These are phyloP conservation scores for Tephrocybe sp. DNA, from an alignment of 768 basidiomycete genomes.

Conservation along the genomic window DNA sequence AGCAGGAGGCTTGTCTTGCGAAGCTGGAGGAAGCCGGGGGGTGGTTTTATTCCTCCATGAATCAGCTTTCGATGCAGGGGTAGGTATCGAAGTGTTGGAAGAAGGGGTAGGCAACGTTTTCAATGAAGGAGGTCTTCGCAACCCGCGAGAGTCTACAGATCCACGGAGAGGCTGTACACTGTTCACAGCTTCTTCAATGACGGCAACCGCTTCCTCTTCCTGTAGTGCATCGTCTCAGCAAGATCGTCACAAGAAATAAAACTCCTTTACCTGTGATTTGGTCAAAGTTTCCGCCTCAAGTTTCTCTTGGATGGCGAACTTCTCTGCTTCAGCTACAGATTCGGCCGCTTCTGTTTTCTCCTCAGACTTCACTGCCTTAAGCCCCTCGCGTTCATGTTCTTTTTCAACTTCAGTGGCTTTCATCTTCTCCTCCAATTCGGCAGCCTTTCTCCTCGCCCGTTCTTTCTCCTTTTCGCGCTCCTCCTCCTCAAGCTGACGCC, in stretches of 20 bases:
- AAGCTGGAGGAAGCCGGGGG: background rate
- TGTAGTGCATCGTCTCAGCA: no score
- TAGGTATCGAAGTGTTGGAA: constrained; percentile 23
- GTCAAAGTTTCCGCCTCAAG: constrained; percentile 18
- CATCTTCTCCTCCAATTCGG: constrained; percentile 68
- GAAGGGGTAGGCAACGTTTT: constrained; percentile 25
- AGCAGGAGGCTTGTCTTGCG: constrained; percentile 15
- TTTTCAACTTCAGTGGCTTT: constrained; percentile 25
- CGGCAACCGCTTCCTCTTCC: constrained; percentile 36
- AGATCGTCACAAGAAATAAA: no score
- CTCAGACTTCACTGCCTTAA: no score
- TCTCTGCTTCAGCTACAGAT: constrained; percentile 29
- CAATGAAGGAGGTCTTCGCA: constrained; percentile 32
- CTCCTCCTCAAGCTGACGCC: constrained; percentile 81
- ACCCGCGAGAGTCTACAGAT: background rate
- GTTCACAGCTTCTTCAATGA: constrained; percentile 47
- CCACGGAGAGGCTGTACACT: constrained; percentile 13
- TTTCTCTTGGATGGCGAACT: constrained; percentile 21
- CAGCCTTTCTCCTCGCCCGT: constrained; percentile 76
- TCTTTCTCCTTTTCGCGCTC: constrained; percentile 79
- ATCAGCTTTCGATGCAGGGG: constrained; percentile 38
- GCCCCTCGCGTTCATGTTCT: no score
- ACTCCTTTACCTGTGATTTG: constrained; percentile 11
- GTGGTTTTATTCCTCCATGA: constrained; percentile 62
- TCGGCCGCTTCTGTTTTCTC: no score